Evolutionary conservation across 805 yeast genomes (phyloP), one percentile per base, ranked within the genome.

Genomic region (Kregervanrija pseudodelftensis): DNA sequence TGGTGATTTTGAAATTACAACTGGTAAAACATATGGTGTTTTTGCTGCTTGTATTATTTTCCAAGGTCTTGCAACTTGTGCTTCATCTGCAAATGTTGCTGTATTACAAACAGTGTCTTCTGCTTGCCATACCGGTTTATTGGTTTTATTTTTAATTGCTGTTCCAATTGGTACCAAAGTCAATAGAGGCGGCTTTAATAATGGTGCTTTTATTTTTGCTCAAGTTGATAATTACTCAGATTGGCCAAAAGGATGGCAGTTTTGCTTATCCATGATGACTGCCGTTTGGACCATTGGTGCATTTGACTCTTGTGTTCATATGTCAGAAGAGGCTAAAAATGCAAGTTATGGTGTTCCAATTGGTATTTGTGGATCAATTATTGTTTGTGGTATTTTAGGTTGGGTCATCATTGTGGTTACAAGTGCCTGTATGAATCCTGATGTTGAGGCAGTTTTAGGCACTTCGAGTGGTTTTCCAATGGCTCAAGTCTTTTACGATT

Each of bases 251-350:
- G 74, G 74, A n/a, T 69, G 72, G 71, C 61, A 69, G 11, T 66
- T 65, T 40, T 57, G 66, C 55, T 57, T 59, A 37, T 61, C 69
- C 13, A 68, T 70, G 70, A 65, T 70, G 69, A 76, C 77, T 1
- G 69, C 70, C 4, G 66, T 73, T 39, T 72, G 77, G 77, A 73
- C 77, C 34, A 72, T 73, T 52, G 76, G 77, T 33, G 73, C 76
- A 0, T 73, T 72, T 50, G 77, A 73, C 53, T 69, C 76, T 7
- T 68, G 73, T 45, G 72, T 73, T 37, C 78, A 73, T 57, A 70
- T 73, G 69, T 64, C 73, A 8, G 79, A 73, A 55, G 76, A 72
- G 49, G 72, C 74, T 28, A 60, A 58, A 37, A 63, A 69, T 48
- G 73, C 77, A 9, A 60, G 69, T 5, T 58, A 58, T 41, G 64